Conservation (phyloP, 139 green algal species). For the Chlorella sorokiniana region DNA sequence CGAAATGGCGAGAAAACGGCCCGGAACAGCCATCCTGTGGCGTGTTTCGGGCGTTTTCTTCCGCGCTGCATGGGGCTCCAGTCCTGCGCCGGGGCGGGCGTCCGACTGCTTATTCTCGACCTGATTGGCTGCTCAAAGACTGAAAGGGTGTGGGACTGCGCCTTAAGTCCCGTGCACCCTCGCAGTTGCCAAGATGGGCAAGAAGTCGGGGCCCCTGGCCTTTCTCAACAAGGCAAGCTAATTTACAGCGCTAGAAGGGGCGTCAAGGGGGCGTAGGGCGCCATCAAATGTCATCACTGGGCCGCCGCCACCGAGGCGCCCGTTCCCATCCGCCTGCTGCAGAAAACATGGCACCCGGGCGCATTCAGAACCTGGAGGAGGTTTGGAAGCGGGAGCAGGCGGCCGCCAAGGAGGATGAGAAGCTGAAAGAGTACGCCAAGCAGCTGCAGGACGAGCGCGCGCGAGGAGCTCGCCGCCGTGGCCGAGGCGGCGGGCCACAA, state of each 20-base stretch:
- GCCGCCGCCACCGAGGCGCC: neutral
- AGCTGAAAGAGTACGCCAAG: constrained; percentile 85
- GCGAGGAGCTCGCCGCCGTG: constrained; percentile 75
- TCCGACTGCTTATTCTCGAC: too few relatives aligned
- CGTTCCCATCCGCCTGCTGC: neutral
- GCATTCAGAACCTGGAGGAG: constrained; percentile 80
- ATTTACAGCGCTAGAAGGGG: too few relatives aligned
- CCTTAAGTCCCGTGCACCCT: too few relatives aligned
- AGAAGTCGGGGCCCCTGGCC: constrained; percentile 51
- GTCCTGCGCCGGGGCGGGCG: too few relatives aligned
- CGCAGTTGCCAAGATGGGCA: constrained; percentile 25
- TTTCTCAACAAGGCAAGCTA: constrained; percentile 89
- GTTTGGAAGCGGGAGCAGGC: constrained; percentile 94
- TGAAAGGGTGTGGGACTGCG: too few relatives aligned
- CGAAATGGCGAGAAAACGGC: neutral
- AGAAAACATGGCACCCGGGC: constrained; percentile 78
- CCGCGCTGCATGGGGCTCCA: too few relatives aligned
- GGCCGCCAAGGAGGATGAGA: constrained; percentile 75
- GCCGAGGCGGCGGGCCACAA: constrained; percentile 67
- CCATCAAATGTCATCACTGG: neutral
- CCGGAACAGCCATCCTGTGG: neutral
- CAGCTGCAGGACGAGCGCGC: constrained; percentile 87
- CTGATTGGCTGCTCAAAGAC: neutral
- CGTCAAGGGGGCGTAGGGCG: neutral
- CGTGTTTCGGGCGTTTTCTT: too few relatives aligned